Evolutionary conservation across 257 asterid genomes (phyloP).

Genomic region (Handroanthus guayacan): DNA sequence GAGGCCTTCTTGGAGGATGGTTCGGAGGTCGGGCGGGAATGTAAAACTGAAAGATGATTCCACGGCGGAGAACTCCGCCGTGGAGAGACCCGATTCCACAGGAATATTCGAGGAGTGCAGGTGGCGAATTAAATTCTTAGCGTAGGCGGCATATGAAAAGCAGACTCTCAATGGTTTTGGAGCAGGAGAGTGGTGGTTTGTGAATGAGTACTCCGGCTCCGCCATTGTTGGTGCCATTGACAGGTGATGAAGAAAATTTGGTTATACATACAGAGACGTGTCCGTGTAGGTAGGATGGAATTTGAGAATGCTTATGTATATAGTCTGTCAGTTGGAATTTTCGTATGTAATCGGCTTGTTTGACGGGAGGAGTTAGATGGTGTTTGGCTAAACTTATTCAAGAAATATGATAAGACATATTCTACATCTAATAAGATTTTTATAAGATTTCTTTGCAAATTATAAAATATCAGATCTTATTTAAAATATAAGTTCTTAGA

Average conservation of each 20-base stretch:
- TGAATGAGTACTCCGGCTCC: not conserved
- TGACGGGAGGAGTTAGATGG: too few relatives aligned
- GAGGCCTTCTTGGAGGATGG: conserved; percentile 85
- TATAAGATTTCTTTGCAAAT: too few relatives aligned
- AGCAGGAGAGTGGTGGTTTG: not conserved
- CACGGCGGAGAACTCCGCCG: conserved; percentile 60
- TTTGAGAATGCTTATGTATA: not conserved
- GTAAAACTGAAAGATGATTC: conserved; percentile 56
- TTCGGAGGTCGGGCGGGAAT: conserved; percentile 90
- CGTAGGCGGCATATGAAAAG: conserved; percentile 90
- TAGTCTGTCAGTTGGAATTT: not conserved
- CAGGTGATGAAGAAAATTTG: not conserved
- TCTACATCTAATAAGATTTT: too few relatives aligned
- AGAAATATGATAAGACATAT: too few relatives aligned
- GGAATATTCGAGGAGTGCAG: conserved; percentile 62
- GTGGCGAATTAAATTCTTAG: conserved; percentile 64
- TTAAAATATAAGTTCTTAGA: too few relatives aligned
- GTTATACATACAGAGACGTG: conserved; percentile 16
- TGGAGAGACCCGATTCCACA: conserved; percentile 69
- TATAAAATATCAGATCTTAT: too few relatives aligned
- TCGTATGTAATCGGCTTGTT: too few relatives aligned
- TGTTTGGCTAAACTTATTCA: too few relatives aligned
- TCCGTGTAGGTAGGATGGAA: not conserved
- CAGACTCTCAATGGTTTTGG: conserved; percentile 65
- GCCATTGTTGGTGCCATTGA: conserved; percentile 13